Evolutionary conservation across 371 early-diverging fungal species (phyloP).

Genomic region (Gilbertella persicaria): DNA sequence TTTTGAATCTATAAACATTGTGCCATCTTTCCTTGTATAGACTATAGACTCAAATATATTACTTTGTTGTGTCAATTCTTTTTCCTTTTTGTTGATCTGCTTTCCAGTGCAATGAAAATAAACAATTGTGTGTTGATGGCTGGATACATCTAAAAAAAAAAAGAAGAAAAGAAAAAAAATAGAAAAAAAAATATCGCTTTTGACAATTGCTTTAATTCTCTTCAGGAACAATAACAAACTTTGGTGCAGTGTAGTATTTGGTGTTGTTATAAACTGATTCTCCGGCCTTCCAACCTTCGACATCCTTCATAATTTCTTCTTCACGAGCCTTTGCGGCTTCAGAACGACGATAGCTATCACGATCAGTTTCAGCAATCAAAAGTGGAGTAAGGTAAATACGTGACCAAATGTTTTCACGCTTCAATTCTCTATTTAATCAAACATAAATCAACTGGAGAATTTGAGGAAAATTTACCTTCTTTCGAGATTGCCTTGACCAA

Average conservation of each 20-base stretch:
- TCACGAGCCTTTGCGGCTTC: conserved; percentile 78
- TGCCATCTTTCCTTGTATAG: too few relatives aligned
- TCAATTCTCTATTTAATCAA: conserved; percentile 86
- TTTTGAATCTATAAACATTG: too few relatives aligned
- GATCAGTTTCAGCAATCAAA: conserved; percentile 92
- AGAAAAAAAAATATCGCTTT: neutral
- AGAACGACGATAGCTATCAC: conserved; percentile 87
- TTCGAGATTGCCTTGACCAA: conserved; percentile 73
- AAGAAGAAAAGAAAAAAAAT: neutral
- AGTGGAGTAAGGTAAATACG: conserved; percentile 89
- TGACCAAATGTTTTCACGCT: conserved; percentile 92
- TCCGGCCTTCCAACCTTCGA: conserved; percentile 76
- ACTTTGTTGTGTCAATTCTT: too few relatives aligned
- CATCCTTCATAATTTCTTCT: conserved; percentile 86
- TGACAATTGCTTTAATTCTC: conserved; percentile 25
- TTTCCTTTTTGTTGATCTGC: too few relatives aligned
- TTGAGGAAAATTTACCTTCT: conserved; percentile 73
- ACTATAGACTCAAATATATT: too few relatives aligned
- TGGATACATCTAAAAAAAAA: neutral
- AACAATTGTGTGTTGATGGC: too few relatives aligned
- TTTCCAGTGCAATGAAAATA: too few relatives aligned
- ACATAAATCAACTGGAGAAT: too few relatives aligned
- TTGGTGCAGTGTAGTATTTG: conserved; percentile 72
- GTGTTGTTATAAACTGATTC: conserved; percentile 86
- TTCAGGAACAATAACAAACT: conserved; percentile 52